phyloP scores from a whole-genome alignment of 352 stramenopile species.

The Phytophthora capsici region DNA sequence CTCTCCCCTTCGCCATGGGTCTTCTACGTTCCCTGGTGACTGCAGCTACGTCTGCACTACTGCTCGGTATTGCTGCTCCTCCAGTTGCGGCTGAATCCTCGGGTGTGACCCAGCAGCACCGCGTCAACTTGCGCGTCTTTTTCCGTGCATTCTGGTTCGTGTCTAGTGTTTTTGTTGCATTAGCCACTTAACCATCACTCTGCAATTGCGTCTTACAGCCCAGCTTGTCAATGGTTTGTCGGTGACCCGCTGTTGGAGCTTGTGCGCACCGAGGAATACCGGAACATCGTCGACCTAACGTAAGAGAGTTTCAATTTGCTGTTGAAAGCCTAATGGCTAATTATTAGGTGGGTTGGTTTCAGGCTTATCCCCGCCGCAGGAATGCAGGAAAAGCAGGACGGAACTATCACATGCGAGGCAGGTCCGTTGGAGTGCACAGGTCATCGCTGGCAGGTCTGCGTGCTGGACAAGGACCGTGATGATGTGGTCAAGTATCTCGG shows the following conservation, averaged over 20 bases:
- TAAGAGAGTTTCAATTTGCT: slow-evolving; percentile 27
- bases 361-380: slow-evolving; percentile 77
- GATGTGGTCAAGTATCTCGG: slow-evolving; percentile 82
- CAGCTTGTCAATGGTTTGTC: slow-evolving; percentile 86
- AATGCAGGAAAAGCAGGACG: slow-evolving; percentile 67
- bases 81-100: neutral
- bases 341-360: neutral
- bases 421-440: slow-evolving; percentile 75
- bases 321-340: slow-evolving; percentile 1
- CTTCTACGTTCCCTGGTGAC: slow-evolving; percentile 24
- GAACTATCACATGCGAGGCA: slow-evolving; percentile 64
- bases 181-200: slow-evolving; percentile 8
- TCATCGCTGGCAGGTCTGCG: slow-evolving; percentile 73
- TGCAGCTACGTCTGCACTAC: slow-evolving; percentile 26
- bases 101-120: slow-evolving; percentile 42
- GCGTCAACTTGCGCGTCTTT: slow-evolving; percentile 68
- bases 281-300: slow-evolving; percentile 74
- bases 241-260: slow-evolving; percentile 75
- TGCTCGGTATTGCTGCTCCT: slow-evolving; percentile 30
- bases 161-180: neutral
- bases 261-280: slow-evolving; percentile 71
- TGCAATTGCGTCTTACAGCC: slow-evolving; percentile 35
- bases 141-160: slow-evolving; percentile 81
- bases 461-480: slow-evolving; percentile 75
- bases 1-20: slow-evolving; percentile 27